Conservation (phyloP, 2,329 filamentous ascomycete genomes). For the Botrytis medusae region DNA sequence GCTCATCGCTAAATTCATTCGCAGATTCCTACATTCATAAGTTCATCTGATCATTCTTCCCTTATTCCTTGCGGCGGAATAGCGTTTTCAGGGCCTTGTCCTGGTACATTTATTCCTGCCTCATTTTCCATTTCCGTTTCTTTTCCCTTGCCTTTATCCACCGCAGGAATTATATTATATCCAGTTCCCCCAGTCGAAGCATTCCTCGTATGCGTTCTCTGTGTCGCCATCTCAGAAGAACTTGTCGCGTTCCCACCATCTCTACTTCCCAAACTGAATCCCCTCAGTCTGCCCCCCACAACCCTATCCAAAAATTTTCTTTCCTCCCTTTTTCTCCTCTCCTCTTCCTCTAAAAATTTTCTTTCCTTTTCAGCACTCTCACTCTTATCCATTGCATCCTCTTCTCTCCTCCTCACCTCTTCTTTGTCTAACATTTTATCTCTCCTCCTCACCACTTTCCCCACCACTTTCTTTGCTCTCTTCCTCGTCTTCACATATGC, state of each 20-base stretch:
- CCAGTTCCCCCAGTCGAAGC: background rate
- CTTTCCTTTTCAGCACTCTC: conserved; percentile 11
- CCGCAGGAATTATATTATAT: background rate
- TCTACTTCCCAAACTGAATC: background rate
- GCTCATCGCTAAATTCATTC: background rate
- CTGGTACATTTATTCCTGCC: background rate
- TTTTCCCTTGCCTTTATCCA: background rate
- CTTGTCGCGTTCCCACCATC: background rate
- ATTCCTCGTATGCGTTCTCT: background rate
- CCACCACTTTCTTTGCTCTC: conserved; percentile 54
- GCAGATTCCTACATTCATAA: background rate
- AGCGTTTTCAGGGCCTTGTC: background rate
- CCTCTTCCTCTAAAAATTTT: background rate
- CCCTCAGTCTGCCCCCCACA: background rate
- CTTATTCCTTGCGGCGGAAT: background rate
- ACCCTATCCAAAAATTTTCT: background rate
- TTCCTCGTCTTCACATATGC: conserved; percentile 67
- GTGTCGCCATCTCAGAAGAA: too few species aligned
- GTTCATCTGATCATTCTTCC: background rate
- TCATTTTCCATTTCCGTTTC: background rate
- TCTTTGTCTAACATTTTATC: conserved; percentile 7
- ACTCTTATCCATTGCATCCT: background rate
- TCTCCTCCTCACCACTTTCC: conserved; percentile 12
- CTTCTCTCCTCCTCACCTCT: background rate
- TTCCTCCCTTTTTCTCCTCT: background rate